Evolutionary conservation across 768 basidiomycete species (phyloP).

Genomic region (Tremella yokohamensis): DNA sequence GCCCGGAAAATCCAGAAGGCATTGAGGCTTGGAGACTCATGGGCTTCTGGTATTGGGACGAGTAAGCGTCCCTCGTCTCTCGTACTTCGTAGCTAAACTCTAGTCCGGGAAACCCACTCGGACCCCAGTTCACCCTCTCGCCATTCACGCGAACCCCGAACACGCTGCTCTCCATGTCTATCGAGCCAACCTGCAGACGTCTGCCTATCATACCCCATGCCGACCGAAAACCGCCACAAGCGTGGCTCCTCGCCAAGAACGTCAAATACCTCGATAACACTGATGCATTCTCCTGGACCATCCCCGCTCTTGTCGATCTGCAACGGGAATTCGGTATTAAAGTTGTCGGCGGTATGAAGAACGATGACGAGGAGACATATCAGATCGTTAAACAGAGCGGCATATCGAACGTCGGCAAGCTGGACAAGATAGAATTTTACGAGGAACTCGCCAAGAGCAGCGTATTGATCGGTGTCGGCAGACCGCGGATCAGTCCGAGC

Average conservation of each 20-base stretch:
- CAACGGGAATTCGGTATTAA: slow-evolving; percentile 17
- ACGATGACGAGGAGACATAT: slow-evolving; percentile 27
- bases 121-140: slow-evolving; percentile 37
- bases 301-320: slow-evolving; percentile 19
- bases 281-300: slow-evolving; percentile 32
- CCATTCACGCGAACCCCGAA: slow-evolving; percentile 33
- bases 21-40: slow-evolving; percentile 38
- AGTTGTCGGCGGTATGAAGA: slow-evolving; percentile 30
- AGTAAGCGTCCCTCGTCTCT: slow-evolving; percentile 22
- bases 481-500: slow-evolving; percentile 40
- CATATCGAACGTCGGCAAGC: slow-evolving; percentile 30
- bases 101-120: slow-evolving; percentile 37
- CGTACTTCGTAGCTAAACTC: slow-evolving; percentile 1
- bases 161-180: slow-evolving; percentile 37
- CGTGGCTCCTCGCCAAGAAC: slow-evolving; percentile 43
- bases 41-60: slow-evolving; percentile 43
- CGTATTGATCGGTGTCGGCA: slow-evolving; percentile 36
- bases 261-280: slow-evolving; percentile 24
- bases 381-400: slow-evolving; percentile 20
- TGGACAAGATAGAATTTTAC: slow-evolving; percentile 36
- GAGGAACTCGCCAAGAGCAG: slow-evolving; percentile 27
- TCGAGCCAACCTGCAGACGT: slow-evolving; percentile 38
- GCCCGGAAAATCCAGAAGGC: slow-evolving; percentile 24
- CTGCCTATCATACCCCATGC: slow-evolving; percentile 15
- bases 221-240: slow-evolving; percentile 23